Evolutionary conservation across 345 rosid species (phyloP).

Genomic region (Salix brachista): DNA sequence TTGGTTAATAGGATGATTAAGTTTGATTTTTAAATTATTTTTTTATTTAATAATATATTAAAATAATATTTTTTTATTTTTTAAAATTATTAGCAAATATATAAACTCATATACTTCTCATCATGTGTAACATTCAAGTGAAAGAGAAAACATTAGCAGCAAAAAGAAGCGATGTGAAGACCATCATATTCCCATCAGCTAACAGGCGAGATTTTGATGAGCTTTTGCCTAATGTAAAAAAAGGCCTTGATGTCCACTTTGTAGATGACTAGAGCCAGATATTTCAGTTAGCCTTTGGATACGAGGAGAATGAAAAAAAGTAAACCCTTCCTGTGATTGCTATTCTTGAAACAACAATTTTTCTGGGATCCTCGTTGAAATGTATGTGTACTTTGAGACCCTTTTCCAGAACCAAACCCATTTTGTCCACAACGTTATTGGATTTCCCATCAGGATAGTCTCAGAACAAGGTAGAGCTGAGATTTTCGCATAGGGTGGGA

Average conservation of each 20-base stretch:
- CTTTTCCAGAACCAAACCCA: background rate
- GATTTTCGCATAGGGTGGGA: conserved; percentile 3
- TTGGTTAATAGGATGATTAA: too few species aligned
- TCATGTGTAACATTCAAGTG: conserved; percentile 44
- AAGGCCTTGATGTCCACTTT: conserved; percentile 92
- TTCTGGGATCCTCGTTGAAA: background rate
- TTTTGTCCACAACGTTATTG: conserved; percentile 8
- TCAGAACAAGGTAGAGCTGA: background rate
- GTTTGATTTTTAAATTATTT: too few species aligned
- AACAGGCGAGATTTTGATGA: conserved; percentile 93
- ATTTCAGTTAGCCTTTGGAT: conserved; percentile 54
- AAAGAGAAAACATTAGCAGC: conserved; percentile 97
- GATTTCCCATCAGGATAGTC: background rate
- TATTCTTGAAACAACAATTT: background rate
- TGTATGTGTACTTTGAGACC: background rate
- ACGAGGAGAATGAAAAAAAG: conserved; percentile 25
- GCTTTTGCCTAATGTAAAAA: conserved; percentile 76
- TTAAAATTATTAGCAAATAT: background rate
- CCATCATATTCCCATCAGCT: conserved; percentile 81
- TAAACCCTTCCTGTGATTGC: conserved; percentile 8
- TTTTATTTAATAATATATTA: too few species aligned
- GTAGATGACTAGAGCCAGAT: conserved; percentile 72
- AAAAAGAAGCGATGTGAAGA: conserved; percentile 80
- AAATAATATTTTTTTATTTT: too few species aligned
- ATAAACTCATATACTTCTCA: background rate